phyloP scores from a whole-genome alignment of 208 protist genomes.

The Phytomonas serpens region DNA sequence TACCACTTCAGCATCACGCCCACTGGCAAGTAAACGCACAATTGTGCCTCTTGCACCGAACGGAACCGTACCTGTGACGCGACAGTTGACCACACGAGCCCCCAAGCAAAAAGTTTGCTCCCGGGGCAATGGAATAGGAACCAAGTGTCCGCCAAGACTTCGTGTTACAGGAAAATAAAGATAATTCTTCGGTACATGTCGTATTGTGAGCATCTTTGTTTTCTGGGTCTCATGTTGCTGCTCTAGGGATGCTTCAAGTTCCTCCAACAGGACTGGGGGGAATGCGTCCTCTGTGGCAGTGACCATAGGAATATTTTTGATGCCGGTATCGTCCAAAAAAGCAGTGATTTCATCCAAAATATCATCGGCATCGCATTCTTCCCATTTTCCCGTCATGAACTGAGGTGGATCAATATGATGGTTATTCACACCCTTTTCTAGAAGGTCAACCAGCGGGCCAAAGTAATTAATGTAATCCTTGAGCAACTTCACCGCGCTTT shows the following conservation, averaged over 20 bases:
- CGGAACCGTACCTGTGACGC: conserved; percentile 56
- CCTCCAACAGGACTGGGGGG: conserved; percentile 34
- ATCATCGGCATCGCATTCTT: conserved; percentile 40
- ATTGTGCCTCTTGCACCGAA: conserved; percentile 79
- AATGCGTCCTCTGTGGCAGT: conserved; percentile 67
- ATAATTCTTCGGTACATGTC: conserved; percentile 36
- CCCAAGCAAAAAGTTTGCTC: conserved; percentile 67
- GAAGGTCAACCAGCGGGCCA: conserved; percentile 50
- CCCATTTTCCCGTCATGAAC: conserved; percentile 70
- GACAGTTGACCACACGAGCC: conserved; percentile 80
- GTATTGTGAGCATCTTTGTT: conserved; percentile 29
- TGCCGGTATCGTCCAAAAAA: conserved; percentile 41
- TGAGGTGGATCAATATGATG: conserved; percentile 56
- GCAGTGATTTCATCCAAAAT: conserved; percentile 66
- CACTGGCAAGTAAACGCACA: conserved; percentile 68
- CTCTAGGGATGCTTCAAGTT: conserved; percentile 54
- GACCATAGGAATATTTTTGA: conserved; percentile 64
- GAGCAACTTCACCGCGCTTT: conserved; percentile 49
- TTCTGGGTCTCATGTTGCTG: conserved; percentile 15
- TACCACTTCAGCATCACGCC: conserved; percentile 78
- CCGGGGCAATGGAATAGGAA: conserved; percentile 63
- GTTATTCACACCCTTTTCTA: conserved; percentile 30
- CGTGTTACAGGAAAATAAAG: conserved; percentile 76
- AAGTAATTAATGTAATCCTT: conserved; percentile 54
- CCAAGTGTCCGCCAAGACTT: conserved; percentile 50